These are phyloP conservation scores for Lichtheimia hyalospora DNA, from an alignment of 371 early-diverging fungal species.

Conservation along the genomic window DNA sequence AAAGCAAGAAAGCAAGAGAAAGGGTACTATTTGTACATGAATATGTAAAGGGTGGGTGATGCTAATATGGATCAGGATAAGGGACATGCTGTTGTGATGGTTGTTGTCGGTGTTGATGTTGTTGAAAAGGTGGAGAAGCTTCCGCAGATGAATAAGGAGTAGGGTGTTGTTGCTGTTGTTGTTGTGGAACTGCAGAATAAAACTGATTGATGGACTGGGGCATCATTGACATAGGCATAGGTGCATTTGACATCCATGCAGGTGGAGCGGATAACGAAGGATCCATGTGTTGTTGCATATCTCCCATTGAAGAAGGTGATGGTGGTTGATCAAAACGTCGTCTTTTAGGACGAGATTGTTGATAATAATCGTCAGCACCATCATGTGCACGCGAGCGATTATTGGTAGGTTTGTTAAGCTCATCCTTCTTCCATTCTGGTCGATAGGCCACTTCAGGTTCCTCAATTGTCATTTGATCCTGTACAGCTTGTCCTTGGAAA, in stretches of 20 bases:
- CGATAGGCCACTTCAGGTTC: slow-evolving; percentile 47
- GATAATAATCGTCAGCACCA: slow-evolving; percentile 8
- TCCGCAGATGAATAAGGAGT: not conserved
- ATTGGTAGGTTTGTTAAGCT: slow-evolving; percentile 1
- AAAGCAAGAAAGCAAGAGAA: too few species aligned
- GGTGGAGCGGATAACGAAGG: too few species aligned
- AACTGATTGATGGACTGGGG: not conserved
- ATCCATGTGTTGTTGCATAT: too few species aligned
- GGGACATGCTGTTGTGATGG: not conserved
- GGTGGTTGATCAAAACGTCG: slow-evolving; percentile 6
- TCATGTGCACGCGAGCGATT: not conserved
- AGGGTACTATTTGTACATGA: too few species aligned
- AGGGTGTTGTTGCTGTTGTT: not conserved
- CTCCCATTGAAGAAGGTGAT: too few species aligned
- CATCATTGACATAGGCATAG: not conserved
- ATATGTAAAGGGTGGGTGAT: not conserved
- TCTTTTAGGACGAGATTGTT: slow-evolving; percentile 8
- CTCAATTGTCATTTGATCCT: slow-evolving; percentile 43
- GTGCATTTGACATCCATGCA: not conserved
- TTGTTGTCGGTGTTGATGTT: not conserved
- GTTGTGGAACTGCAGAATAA: not conserved
- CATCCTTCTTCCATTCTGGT: slow-evolving; percentile 42
- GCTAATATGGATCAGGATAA: slow-evolving; percentile 1
- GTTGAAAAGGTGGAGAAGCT: not conserved
- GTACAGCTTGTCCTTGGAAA: slow-evolving; percentile 39